Evolutionary conservation across 345 rosid species (phyloP).

Genomic region (Brassica nigra): DNA sequence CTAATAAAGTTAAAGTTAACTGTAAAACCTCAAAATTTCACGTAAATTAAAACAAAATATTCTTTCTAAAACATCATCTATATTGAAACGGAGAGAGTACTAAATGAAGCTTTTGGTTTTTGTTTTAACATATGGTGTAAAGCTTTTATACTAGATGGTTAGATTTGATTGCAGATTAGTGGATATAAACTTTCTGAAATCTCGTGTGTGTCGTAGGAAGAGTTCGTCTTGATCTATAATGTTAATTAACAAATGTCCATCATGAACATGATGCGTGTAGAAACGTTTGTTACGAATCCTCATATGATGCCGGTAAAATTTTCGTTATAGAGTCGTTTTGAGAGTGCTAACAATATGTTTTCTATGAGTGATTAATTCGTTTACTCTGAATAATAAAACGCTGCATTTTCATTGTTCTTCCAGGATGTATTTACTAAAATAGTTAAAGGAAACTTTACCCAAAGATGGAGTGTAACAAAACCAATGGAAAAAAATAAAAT

Average conservation of each 20-base stretch:
- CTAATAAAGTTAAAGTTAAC: too few species aligned
- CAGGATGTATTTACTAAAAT: background rate
- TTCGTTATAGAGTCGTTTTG: background rate
- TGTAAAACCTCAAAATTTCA: too few species aligned
- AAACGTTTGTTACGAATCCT: background rate
- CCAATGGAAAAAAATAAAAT: background rate
- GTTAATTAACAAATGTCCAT: background rate
- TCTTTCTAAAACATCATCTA: too few species aligned
- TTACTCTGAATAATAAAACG: background rate
- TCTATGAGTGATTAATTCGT: background rate
- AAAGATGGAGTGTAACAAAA: background rate
- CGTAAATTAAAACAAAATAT: too few species aligned
- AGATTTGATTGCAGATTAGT: background rate
- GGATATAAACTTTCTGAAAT: background rate
- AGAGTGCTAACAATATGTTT: background rate
- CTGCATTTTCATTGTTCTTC: background rate
- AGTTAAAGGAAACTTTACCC: conserved; percentile 18
- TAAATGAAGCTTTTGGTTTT: background rate
- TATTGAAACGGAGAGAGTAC: too few species aligned
- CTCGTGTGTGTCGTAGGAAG: background rate
- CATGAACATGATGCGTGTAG: background rate
- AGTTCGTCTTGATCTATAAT: background rate
- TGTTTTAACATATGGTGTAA: background rate
- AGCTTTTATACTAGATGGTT: background rate
- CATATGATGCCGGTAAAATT: background rate